These are phyloP conservation scores for Petunia secreta DNA, from an alignment of 257 asterid species.

Conservation along the genomic window DNA sequence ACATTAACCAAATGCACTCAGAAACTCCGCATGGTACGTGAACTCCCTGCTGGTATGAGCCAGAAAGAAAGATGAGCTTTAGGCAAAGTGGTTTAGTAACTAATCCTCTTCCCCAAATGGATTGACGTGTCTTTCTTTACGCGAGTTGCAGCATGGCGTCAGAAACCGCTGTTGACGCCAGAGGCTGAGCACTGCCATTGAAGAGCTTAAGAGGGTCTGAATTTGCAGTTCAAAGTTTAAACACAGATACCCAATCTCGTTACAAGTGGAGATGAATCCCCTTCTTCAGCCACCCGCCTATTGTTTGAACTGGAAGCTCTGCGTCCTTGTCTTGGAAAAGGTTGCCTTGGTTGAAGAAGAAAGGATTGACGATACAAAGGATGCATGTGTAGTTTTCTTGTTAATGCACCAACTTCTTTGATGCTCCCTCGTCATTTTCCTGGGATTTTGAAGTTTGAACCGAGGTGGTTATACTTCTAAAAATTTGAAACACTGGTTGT, in stretches of 20 bases:
- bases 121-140: neutral
- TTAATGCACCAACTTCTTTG: neutral
- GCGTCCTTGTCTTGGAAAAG: no score
- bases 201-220: neutral
- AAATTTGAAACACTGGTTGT: no score
- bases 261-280: neutral
- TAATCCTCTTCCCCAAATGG: neutral
- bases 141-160: neutral
- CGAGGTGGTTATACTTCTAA: no score
- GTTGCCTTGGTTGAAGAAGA: neutral
- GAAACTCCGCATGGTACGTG: slow-evolving; percentile 10
- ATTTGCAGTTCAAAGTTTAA: neutral
- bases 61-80: neutral
- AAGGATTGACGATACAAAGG: neutral
- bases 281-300: no score
- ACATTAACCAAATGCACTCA: slow-evolving; percentile 2
- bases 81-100: neutral
- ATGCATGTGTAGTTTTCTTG: neutral
- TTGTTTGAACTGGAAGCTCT: no score
- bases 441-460: no score
- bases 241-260: neutral
- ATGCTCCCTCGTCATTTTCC: neutral
- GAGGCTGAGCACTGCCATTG: neutral
- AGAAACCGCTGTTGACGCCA: neutral
- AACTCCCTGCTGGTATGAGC: neutral